Base-by-base conservation (phyloP, 257 asterid genomes). In the Mitragyna speciosa region DNA sequence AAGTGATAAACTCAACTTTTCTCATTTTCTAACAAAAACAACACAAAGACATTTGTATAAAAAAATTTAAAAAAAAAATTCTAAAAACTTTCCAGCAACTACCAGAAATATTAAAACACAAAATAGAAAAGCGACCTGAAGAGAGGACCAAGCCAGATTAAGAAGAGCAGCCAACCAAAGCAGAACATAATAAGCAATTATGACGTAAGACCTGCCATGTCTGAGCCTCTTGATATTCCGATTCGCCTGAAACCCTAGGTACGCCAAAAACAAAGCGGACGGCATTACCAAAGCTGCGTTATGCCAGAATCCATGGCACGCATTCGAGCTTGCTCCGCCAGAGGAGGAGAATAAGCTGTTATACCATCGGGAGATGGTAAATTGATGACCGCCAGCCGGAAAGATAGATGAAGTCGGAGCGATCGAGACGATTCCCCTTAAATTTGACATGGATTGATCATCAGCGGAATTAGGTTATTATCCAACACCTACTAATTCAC, bases 121-220 rank as follows among this genome's bases (percentile, higher is more conserved):
- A 78, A 75, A 79, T 54, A 15, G n/a, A n/a, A 1, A 65, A 26
- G 17, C 67, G 48, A 95, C 99, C 97, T 95, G 99, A 83, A 93
- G 90, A 81, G 84, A 82, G 79, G 94, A 89, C 99, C 97, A 95
- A 11, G 91, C 90, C 63, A 93, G 87, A 82, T 92, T 92, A 64
- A 93, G 87, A 75, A 95, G 85, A 80, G 96, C 90, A 30, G 99
- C 84, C 54, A 86, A 22, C 98, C 98, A 95, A 9, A 95, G 87
- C 64, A 95, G 92, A 30, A 84, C 92, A 78, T 93, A 92, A 88
- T 91, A 92, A 81, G 97, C 92, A 81, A 91, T 91, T 94, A 93
- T 92, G 31, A 95, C 96, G 79, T 78, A 84, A 10, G 98, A 92
- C 83, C 89, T 86, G 9, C 97, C 90, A 75, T 88, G 92, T 67